A percentile compares a stretch with the other conserved stretches of the same genome.
Conservation (phyloP, 23 red algal species). For the Chondrus crispus region DNA sequence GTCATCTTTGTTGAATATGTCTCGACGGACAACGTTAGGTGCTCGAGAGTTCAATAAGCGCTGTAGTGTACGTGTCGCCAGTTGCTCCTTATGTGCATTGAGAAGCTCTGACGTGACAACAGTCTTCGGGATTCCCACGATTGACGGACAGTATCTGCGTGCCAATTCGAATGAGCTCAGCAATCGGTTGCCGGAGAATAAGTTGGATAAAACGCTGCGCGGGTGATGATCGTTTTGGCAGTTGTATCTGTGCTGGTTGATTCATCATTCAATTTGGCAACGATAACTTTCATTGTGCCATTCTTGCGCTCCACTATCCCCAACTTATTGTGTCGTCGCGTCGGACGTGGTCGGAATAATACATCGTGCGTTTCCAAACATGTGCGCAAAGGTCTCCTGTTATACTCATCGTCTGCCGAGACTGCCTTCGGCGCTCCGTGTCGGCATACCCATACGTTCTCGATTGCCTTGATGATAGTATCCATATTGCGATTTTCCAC, state of each 20-base stretch:
- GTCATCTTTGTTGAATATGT: not conserved
- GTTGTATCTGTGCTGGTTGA: not conserved
- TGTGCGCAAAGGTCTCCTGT: not conserved
- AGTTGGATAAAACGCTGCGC: not conserved
- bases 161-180: conserved; percentile 6
- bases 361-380: not conserved
- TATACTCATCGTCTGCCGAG: not conserved
- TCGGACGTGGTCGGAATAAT: not conserved
- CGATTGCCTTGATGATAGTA: not conserved
- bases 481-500: not conserved
- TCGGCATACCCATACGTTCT: not conserved
- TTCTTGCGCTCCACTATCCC: not conserved
- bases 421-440: not conserved
- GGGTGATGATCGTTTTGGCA: not conserved
- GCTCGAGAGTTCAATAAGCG: not conserved
- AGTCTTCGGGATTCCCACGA: not conserved
- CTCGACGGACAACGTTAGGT: not conserved
- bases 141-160: not conserved
- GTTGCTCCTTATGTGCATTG: not conserved
- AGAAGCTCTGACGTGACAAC: conserved; percentile 3
- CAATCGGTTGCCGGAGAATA: not conserved
- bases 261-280: not conserved
- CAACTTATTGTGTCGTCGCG: not conserved
- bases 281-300: not conserved
- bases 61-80: not conserved